These are phyloP conservation scores for Crotalaria pallida DNA, from an alignment of 306 rosid species.

Conservation along the genomic window DNA sequence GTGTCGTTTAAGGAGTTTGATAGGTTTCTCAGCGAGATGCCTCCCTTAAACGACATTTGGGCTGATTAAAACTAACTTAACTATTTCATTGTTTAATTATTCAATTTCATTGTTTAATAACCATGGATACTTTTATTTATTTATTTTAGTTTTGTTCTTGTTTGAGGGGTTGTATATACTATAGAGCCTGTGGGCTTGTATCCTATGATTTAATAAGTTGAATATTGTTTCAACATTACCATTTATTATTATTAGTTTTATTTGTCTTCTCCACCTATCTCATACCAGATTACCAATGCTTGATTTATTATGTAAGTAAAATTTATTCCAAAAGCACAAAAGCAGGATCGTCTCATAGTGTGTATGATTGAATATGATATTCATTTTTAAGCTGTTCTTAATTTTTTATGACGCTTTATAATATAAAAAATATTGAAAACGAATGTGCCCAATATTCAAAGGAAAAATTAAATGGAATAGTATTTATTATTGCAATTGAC, in stretches of 20 bases:
- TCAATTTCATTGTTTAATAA: not conserved
- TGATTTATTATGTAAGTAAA: no score
- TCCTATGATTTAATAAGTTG: not conserved
- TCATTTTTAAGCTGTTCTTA: no score
- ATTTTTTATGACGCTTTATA: no score
- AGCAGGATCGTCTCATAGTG: no score
- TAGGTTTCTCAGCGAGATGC: conserved; percentile 51
- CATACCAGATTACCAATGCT: not conserved
- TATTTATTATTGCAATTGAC: no score
- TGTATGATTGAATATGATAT: no score
- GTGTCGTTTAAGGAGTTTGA: conserved; percentile 64
- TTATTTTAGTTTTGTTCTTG: not conserved
- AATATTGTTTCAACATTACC: not conserved
- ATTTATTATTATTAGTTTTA: not conserved
- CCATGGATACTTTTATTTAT: not conserved
- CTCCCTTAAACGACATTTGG: conserved; percentile 38
- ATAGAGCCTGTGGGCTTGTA: not conserved
- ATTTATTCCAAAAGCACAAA: no score
- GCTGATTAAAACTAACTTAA: not conserved
- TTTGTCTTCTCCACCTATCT: not conserved
- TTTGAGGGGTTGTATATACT: conserved; percentile 12
- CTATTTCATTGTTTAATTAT: not conserved
- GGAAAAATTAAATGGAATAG: no score
- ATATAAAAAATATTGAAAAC: no score
- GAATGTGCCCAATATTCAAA: no score